Conservation (phyloP, 441 rosid species). For the Populus trichocarpa region DNA sequence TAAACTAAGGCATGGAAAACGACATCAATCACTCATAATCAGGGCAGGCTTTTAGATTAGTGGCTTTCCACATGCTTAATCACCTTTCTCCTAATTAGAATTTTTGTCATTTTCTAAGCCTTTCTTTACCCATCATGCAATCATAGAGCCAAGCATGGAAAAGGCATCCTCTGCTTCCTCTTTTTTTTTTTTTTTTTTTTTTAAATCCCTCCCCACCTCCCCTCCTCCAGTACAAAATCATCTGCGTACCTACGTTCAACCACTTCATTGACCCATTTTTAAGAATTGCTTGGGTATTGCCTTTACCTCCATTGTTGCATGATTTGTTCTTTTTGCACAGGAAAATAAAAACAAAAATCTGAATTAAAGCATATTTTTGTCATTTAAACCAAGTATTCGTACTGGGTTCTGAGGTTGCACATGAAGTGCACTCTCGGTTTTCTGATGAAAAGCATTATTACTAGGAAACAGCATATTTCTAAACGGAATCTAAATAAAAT, state of each 20-base stretch:
- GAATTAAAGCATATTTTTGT: neutral
- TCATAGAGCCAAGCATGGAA: conserved; percentile 2
- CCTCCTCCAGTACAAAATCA: neutral
- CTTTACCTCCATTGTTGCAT: neutral
- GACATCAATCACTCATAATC: neutral
- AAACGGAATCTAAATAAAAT: neutral
- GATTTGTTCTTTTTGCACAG: neutral
- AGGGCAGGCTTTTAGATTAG: neutral
- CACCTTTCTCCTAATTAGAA: neutral
- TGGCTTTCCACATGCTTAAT: conserved; percentile 1
- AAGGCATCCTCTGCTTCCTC: neutral
- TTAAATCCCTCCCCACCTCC: too few species aligned
- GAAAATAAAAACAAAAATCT: neutral
- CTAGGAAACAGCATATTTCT: neutral
- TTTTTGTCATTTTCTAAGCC: neutral
- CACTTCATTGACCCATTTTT: neutral
- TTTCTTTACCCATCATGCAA: neutral
- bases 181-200: neutral
- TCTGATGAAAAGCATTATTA: too few species aligned
- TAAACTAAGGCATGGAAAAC: neutral
- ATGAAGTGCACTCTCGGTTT: too few species aligned
- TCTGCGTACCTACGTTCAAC: conserved; percentile 1
- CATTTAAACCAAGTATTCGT: neutral
- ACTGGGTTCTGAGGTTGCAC: too few species aligned
- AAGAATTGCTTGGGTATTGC: neutral